Percentiles rank a stretch among this genome's conserved stretches.
Conservation (phyloP, 768 basidiomycete genomes). For the Serendipita sp. region DNA sequence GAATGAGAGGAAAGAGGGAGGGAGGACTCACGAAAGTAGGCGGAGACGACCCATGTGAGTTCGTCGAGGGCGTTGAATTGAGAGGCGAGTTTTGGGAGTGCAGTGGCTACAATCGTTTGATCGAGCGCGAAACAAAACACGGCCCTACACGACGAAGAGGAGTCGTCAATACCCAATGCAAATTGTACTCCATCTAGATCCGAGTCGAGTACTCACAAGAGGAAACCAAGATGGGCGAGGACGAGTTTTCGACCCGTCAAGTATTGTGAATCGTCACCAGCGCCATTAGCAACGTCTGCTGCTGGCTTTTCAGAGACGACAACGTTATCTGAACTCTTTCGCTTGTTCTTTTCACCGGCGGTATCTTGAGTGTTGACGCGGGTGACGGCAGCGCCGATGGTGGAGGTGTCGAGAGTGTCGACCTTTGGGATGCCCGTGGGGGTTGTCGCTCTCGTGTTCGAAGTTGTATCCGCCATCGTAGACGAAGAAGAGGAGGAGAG, state of each 20-base stretch:
- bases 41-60: slow-evolving; percentile 16
- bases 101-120: slow-evolving; percentile 24
- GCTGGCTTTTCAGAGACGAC: not conserved
- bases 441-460: not conserved
- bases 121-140: slow-evolving; percentile 20
- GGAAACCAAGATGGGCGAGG: slow-evolving; percentile 10
- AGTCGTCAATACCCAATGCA: too few species aligned
- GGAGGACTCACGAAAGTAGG: slow-evolving; percentile 7
- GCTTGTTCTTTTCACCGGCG: not conserved
- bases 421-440: not conserved
- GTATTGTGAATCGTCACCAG: not conserved
- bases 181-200: too few species aligned
- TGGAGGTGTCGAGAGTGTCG: not conserved
- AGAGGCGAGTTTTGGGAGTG: slow-evolving; percentile 18
- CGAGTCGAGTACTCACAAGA: not conserved
- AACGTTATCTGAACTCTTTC: not conserved
- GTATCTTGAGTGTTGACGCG: not conserved
- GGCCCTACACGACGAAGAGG: not conserved
- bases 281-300: not conserved
- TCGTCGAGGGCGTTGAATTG: slow-evolving; percentile 17
- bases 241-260: slow-evolving; percentile 12
- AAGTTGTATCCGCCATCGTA: not conserved
- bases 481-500: not conserved
- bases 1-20: not conserved
- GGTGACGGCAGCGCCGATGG: not conserved